These are phyloP conservation scores for Agaricus blazei DNA, from an alignment of 768 basidiomycete genomes.

Conservation along the genomic window DNA sequence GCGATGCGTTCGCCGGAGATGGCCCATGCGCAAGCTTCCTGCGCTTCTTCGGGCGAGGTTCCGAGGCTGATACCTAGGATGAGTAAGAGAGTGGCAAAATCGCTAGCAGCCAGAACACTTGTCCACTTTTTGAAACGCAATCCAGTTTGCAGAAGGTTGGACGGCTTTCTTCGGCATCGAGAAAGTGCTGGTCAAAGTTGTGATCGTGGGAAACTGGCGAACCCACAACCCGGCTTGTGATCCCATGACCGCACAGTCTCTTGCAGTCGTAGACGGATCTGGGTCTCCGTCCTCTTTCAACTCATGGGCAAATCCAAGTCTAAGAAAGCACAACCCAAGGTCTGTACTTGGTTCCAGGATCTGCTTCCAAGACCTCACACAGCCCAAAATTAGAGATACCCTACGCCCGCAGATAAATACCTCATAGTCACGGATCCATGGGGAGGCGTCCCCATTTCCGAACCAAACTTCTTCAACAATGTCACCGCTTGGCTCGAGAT, in stretches of 20 bases:
- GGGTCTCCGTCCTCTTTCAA: not conserved
- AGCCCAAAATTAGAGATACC: not conserved
- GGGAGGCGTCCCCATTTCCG: conserved; percentile 15
- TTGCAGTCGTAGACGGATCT: too few species aligned
- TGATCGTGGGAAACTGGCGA: conserved; percentile 6
- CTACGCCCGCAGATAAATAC: conserved; percentile 7
- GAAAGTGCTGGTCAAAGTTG: not conserved
- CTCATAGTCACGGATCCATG: conserved; percentile 27
- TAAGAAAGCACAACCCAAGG: conserved; percentile 8
- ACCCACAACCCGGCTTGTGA: not conserved
- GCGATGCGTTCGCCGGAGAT: not conserved
- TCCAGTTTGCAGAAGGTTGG: conserved; percentile 53
- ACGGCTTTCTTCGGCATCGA: not conserved
- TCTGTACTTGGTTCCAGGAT: not conserved
- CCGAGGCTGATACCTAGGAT: conserved; percentile 5
- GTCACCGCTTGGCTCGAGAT: conserved; percentile 29
- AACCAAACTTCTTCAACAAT: conserved; percentile 20
- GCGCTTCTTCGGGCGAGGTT: conserved; percentile 3
- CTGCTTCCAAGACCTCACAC: too few species aligned
- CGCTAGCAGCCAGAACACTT: not conserved
- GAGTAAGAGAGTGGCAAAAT: not conserved
- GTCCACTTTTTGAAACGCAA: conserved; percentile 47
- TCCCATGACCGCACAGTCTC: not conserved
- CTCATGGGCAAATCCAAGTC: conserved; percentile 8
- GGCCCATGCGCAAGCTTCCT: conserved; percentile 11